Evolutionary conservation across 2,329 filamentous ascomycete species (phyloP).

Genomic region (Aspergillus sp.): DNA sequence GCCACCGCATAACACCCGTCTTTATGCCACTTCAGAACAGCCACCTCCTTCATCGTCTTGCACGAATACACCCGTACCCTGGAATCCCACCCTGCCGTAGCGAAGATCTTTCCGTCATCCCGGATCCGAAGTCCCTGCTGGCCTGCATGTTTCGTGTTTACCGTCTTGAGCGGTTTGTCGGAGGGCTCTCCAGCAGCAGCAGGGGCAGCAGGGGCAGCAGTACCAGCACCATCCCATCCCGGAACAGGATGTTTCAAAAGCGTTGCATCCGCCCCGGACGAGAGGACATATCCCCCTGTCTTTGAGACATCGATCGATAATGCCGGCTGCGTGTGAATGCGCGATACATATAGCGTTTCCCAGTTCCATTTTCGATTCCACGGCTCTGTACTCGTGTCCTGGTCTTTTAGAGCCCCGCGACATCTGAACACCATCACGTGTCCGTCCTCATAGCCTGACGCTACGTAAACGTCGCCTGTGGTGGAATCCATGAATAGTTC

Average conservation of each 20-base stretch:
- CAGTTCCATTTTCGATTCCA: conserved; percentile 48
- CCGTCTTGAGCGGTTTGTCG: conserved; percentile 52
- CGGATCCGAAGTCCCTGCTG: conserved; percentile 79
- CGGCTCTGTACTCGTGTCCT: conserved; percentile 20
- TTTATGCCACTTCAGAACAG: conserved; percentile 91
- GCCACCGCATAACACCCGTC: conserved; percentile 80
- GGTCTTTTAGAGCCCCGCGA: conserved; percentile 37
- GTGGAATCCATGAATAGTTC: conserved; percentile 54
- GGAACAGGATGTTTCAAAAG: conserved; percentile 74
- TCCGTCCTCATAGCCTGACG: conserved; percentile 85
- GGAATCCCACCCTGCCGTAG: conserved; percentile 90
- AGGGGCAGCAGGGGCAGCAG: not conserved
- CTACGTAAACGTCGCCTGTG: conserved; percentile 56
- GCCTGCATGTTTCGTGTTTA: conserved; percentile 84
- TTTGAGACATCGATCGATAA: conserved; percentile 66
- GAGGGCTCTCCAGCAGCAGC: not conserved
- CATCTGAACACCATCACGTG: conserved; percentile 66
- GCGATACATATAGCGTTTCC: conserved; percentile 58
- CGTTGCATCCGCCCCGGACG: conserved; percentile 77
- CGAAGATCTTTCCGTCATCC: conserved; percentile 78
- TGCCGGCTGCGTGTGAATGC: conserved; percentile 75
- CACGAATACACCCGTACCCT: conserved; percentile 76
- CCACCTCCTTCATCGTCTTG: conserved; percentile 80
- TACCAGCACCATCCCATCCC: conserved; percentile 2
- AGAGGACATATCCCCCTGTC: conserved; percentile 62